Evolutionary conservation across 495 filamentous ascomycete genomes (phyloP).

Genomic region (Platismatia glauca): DNA sequence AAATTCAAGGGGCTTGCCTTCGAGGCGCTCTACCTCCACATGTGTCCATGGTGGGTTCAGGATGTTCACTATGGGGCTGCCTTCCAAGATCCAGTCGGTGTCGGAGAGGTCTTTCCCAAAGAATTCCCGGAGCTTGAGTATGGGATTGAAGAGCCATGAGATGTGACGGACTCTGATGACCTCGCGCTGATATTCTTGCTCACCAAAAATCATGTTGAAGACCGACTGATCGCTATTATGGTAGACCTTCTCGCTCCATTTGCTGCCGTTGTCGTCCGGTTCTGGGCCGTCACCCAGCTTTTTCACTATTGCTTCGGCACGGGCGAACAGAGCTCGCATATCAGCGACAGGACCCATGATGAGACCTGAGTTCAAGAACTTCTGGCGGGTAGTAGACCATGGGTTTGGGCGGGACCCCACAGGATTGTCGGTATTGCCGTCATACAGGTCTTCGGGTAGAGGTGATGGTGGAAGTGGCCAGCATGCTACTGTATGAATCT

Average conservation of each 20-base stretch:
- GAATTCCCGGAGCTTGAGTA: not conserved
- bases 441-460: constrained; percentile 1
- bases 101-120: constrained; percentile 1
- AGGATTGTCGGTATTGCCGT: constrained; percentile 12
- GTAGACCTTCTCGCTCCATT: constrained; percentile 6
- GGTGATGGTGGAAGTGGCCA: constrained; percentile 11
- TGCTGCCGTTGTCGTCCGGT: constrained; percentile 10
- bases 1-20: constrained; percentile 2
- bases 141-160: not conserved
- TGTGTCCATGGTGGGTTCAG: not conserved
- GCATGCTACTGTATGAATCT: constrained; percentile 14
- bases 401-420: constrained; percentile 2
- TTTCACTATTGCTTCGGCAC: not conserved
- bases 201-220: constrained; percentile 11
- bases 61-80: not conserved
- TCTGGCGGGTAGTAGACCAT: constrained; percentile 8
- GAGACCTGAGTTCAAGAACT: constrained; percentile 12
- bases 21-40: not conserved
- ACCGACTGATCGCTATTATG: constrained; percentile 11
- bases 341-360: constrained; percentile 13
- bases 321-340: constrained; percentile 12
- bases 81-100: not conserved
- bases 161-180: constrained; percentile 6
- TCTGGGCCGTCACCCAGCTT: constrained; percentile 6
- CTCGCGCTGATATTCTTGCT: constrained; percentile 11